Conservation (phyloP, 208 protist genomes). For the Leishmania tropica region DNA sequence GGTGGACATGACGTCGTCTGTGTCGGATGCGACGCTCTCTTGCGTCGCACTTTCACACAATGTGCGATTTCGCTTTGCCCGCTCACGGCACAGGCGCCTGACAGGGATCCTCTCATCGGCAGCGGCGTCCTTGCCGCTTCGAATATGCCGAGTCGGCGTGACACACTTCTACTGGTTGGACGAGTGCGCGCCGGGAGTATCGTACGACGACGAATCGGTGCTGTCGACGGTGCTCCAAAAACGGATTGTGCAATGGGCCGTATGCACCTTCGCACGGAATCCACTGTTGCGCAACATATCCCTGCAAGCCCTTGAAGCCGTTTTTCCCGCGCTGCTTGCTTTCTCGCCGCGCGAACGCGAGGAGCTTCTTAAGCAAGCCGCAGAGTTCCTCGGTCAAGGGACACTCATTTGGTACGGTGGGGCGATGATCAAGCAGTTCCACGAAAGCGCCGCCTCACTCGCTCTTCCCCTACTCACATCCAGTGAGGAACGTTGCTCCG, state of each 20-base stretch:
- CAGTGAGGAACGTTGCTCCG: slow-evolving; percentile 16
- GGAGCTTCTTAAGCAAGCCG: slow-evolving; percentile 19
- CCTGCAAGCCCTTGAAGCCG: slow-evolving; percentile 9
- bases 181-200: slow-evolving; percentile 8
- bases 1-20: neutral
- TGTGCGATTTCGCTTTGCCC: slow-evolving; percentile 23
- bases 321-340: slow-evolving; percentile 23
- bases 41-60: slow-evolving; percentile 16
- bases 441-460: neutral
- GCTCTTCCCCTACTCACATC: slow-evolving; percentile 5
- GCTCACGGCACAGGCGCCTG: slow-evolving; percentile 15
- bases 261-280: slow-evolving; percentile 1
- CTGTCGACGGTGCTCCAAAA: slow-evolving; percentile 2
- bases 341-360: slow-evolving; percentile 19
- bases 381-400: slow-evolving; percentile 19
- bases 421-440: slow-evolving; percentile 21
- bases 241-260: slow-evolving; percentile 12
- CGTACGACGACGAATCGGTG: neutral
- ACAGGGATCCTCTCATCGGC: slow-evolving; percentile 11
- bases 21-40: neutral
- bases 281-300: slow-evolving; percentile 21
- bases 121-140: neutral
- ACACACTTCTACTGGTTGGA: slow-evolving; percentile 30
- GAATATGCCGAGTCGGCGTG: slow-evolving; percentile 1
- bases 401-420: slow-evolving; percentile 23